phyloP scores from a whole-genome alignment of 176 grass and related monocot genomes.

The Cocos nucifera region DNA sequence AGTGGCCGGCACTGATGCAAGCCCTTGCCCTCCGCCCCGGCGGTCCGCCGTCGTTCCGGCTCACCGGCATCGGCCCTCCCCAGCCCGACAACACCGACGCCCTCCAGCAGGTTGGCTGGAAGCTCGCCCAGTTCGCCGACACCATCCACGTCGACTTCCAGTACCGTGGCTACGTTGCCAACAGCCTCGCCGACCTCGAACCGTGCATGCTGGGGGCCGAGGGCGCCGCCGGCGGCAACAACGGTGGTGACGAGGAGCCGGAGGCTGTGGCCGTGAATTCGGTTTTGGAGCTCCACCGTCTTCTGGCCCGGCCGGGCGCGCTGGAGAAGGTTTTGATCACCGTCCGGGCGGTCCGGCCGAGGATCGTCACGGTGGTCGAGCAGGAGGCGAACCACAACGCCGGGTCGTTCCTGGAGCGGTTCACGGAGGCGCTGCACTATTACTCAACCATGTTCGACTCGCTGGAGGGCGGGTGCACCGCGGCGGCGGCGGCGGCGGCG shows the following conservation, averaged over 20 bases:
- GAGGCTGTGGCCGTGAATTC: conserved; percentile 90
- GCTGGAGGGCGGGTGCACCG: conserved; percentile 37
- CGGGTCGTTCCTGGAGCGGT: conserved; percentile 63
- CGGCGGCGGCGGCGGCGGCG: conserved; percentile 18
- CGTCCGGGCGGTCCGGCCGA: conserved; percentile 54
- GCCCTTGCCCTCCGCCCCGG: conserved; percentile 82
- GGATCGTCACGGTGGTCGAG: conserved; percentile 82
- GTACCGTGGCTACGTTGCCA: conserved; percentile 65
- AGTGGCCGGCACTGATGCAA: conserved; percentile 91
- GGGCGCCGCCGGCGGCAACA: conserved; percentile 10
- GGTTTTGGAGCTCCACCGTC: conserved; percentile 66
- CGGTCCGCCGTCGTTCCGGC: conserved; percentile 63
- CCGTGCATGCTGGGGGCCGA: conserved; percentile 61
- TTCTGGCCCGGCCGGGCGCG: conserved; percentile 61
- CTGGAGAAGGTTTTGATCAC: conserved; percentile 80
- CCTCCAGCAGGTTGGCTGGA: conserved; percentile 77
- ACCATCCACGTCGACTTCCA: conserved; percentile 82
- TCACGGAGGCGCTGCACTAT: conserved; percentile 89
- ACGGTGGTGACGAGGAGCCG: conserved; percentile 30
- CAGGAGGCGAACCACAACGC: conserved; percentile 92
- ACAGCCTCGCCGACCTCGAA: conserved; percentile 72
- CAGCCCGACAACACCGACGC: conserved; percentile 75
- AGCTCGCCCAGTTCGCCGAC: conserved; percentile 73
- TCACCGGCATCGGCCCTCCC: conserved; percentile 76
- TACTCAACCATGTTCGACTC: conserved; percentile 99